These are phyloP conservation scores for Arthrobotrys musiformis DNA, from an alignment of 2,329 filamentous ascomycete genomes.

Conservation along the genomic window DNA sequence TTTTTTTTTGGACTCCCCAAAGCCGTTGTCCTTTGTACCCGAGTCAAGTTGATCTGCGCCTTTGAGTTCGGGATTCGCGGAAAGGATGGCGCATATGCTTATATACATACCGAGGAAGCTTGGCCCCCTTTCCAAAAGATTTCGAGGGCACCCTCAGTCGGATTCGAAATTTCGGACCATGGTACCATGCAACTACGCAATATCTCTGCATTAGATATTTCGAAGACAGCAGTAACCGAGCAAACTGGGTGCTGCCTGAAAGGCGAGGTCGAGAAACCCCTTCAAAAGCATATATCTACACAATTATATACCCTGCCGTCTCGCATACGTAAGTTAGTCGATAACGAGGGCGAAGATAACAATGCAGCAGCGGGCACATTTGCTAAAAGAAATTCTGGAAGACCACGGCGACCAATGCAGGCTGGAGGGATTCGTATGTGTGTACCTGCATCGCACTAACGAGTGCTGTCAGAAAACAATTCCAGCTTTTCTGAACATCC, in stretches of 20 bases:
- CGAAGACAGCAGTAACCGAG: neutral
- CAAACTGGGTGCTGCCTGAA: neutral
- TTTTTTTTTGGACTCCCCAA: neutral
- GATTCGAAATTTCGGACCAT: neutral
- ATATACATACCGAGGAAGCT: neutral
- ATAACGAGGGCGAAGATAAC: slow-evolving; percentile 14
- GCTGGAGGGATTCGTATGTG: neutral
- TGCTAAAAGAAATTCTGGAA: neutral
- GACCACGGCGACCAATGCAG: slow-evolving; percentile 5
- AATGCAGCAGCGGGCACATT: neutral
- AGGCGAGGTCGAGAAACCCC: neutral
- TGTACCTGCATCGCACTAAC: neutral
- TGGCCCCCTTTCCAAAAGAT: neutral
- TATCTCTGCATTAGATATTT: neutral
- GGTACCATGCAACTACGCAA: no score
- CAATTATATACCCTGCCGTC: slow-evolving; percentile 31
- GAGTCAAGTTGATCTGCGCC: neutral
- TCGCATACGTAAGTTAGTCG: slow-evolving; percentile 7
- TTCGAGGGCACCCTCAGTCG: neutral
- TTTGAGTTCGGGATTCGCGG: neutral
- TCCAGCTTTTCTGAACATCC: neutral
- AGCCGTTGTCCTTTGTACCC: neutral
- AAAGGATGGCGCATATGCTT: neutral
- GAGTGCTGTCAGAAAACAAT: neutral
- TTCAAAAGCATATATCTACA: neutral